Percentiles rank a stretch among this genome's conserved stretches.
phyloP scores from a whole-genome alignment of 2,329 filamentous ascomycete genomes.

The Myotisia sp. region DNA sequence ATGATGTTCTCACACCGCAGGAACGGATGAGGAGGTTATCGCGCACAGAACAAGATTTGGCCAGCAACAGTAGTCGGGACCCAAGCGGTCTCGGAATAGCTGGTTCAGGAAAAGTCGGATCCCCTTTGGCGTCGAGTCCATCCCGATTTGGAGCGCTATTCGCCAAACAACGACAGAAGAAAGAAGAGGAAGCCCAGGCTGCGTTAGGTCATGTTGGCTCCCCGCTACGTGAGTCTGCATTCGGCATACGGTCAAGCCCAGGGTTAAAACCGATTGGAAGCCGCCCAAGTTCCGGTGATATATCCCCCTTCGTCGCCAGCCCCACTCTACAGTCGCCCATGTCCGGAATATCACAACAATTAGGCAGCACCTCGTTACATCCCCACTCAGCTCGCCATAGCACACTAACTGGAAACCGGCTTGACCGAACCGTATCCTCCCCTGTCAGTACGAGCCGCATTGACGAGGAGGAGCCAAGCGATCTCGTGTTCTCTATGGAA shows the following conservation, averaged over 20 bases:
- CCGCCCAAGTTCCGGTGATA: conserved; percentile 34
- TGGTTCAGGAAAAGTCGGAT: conserved; percentile 38
- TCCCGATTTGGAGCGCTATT: conserved; percentile 49
- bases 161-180: conserved; percentile 38
- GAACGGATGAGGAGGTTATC: conserved; percentile 47
- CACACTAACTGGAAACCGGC: conserved; percentile 21
- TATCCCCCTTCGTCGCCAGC: conserved; percentile 39
- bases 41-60: conserved; percentile 40
- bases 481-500: conserved; percentile 38
- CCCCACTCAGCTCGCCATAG: conserved; percentile 26
- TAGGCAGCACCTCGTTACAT: conserved; percentile 33
- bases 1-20: conserved; percentile 49
- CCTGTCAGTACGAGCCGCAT: conserved; percentile 33
- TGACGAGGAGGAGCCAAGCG: conserved; percentile 36
- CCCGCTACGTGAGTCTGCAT: conserved; percentile 47
- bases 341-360: conserved; percentile 47
- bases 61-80: conserved; percentile 33
- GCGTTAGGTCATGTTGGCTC: conserved; percentile 50
- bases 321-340: conserved; percentile 44
- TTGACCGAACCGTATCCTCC: conserved; percentile 34
- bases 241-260: conserved; percentile 38
- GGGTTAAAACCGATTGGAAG: conserved; percentile 37
- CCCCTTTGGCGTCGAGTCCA: conserved; percentile 44
- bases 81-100: conserved; percentile 36
- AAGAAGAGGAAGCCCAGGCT: conserved; percentile 36